phyloP scores from a whole-genome alignment of 148 eudicot species.

The Salicornia ramosissima region DNA sequence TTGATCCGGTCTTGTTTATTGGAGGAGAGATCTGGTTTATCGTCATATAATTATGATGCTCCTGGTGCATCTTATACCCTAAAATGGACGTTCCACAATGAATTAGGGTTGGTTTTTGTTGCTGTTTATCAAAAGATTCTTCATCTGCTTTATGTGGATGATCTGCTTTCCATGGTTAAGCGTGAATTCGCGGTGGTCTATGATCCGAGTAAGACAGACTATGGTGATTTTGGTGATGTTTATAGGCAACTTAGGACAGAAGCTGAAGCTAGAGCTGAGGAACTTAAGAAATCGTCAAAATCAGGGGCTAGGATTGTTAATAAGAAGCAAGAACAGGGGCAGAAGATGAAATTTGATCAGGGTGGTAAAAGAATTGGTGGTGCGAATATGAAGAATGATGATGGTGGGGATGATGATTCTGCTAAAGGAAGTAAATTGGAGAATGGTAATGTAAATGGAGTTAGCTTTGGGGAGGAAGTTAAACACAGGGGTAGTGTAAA shows the following conservation, averaged over 20 bases:
- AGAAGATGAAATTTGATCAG: constrained; percentile 51
- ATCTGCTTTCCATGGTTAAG: constrained; percentile 85
- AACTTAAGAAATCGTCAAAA: constrained; percentile 68
- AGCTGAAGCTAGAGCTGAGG: constrained; percentile 93
- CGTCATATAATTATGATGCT: constrained; percentile 74
- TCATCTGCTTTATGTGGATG: constrained; percentile 88
- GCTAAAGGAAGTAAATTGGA: constrained; percentile 30
- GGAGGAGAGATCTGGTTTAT: constrained; percentile 89
- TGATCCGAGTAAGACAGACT: constrained; percentile 66
- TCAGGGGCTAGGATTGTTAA: constrained; percentile 43
- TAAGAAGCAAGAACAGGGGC: constrained; percentile 63
- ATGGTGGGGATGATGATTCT: constrained; percentile 47
- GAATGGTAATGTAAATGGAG: constrained; percentile 56
- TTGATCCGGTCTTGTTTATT: constrained; percentile 88
- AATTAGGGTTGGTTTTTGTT: constrained; percentile 91
- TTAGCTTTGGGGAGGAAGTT: constrained; percentile 24
- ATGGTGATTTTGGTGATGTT: constrained; percentile 67
- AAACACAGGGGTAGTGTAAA: constrained; percentile 35
- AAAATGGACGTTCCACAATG: constrained; percentile 96
- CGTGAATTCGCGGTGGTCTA: constrained; percentile 72
- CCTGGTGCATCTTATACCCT: constrained; percentile 81
- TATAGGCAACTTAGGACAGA: constrained; percentile 86
- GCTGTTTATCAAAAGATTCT: constrained; percentile 90
- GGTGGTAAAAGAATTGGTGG: constrained; percentile 60
- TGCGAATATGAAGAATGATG: constrained; percentile 49